Conservation (phyloP, 306 rosid species). For the Vigna mungo region DNA sequence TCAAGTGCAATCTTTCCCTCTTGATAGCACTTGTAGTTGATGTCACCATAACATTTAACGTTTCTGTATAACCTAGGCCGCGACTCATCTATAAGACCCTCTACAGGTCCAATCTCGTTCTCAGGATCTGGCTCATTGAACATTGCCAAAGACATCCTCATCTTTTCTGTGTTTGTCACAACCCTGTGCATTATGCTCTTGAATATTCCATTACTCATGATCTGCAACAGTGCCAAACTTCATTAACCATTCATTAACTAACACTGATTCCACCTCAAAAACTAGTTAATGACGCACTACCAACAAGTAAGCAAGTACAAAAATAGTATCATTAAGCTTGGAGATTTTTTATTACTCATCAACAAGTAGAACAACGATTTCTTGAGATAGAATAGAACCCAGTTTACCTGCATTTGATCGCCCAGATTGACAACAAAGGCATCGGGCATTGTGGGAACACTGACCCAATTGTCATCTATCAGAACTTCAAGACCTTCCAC, state of each 20-base stretch:
- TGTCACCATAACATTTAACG: conserved; percentile 50
- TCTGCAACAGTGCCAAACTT: conserved; percentile 42
- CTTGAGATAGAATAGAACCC: background rate
- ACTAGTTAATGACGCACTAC: background rate
- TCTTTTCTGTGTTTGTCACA: conserved; percentile 52
- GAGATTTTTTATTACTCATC: background rate
- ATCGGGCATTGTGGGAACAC: conserved; percentile 62
- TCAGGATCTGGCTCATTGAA: conserved; percentile 56
- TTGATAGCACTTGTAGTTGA: conserved; percentile 57
- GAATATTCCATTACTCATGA: conserved; percentile 66
- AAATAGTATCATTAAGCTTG: conserved; percentile 7
- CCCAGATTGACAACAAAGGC: conserved; percentile 73
- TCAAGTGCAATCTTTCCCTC: conserved; percentile 61
- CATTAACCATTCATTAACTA: background rate
- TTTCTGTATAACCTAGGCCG: conserved; percentile 55
- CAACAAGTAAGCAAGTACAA: background rate
- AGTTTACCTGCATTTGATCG: conserved; percentile 69
- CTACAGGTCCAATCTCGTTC: conserved; percentile 60
- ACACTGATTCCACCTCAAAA: background rate
- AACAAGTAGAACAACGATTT: background rate
- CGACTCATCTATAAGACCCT: conserved; percentile 43
- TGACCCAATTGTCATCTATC: conserved; percentile 55
- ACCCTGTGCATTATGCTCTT: conserved; percentile 62
- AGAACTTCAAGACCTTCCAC: conserved; percentile 73
- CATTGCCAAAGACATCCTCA: conserved; percentile 58